Conservation (phyloP, 1,284 basidiomycete species). For the Nidula niveotomentosa region DNA sequence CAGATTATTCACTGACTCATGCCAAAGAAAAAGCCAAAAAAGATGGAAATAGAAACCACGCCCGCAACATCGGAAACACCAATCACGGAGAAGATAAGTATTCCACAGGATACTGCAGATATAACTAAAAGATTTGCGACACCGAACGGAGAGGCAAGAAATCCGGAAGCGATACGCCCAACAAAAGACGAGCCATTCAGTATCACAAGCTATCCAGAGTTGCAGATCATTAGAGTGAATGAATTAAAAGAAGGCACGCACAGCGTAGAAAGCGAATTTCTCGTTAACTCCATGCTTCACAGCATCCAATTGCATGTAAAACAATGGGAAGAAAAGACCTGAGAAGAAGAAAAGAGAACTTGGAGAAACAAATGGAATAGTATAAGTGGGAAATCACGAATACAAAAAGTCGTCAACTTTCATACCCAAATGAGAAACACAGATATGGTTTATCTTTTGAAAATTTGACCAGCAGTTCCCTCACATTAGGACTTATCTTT, state of each 20-base stretch:
- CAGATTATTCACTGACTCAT: constrained; percentile 4
- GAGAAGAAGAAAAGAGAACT: constrained; percentile 6
- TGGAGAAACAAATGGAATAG: not conserved
- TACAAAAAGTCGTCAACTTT: not conserved
- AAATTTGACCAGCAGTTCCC: constrained; percentile 5
- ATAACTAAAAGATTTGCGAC: constrained; percentile 11
- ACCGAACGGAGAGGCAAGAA: constrained; percentile 8
- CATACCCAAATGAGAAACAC: not conserved
- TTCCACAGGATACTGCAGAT: constrained; percentile 6
- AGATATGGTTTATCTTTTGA: not conserved
- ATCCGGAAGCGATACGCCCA: constrained; percentile 8
- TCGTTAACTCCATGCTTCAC: constrained; percentile 18
- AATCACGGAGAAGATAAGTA: constrained; percentile 10
- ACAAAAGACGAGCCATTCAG: constrained; percentile 13
- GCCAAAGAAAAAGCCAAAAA: constrained; percentile 15
- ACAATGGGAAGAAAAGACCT: constrained; percentile 25
- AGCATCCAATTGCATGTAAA: constrained; percentile 29
- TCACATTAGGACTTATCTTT: constrained; percentile 4
- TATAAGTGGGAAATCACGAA: not conserved
- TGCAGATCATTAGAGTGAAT: not conserved
- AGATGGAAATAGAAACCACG: constrained; percentile 6
- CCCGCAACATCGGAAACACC: constrained; percentile 6
- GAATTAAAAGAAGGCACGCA: constrained; percentile 8
- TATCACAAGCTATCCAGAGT: constrained; percentile 11
- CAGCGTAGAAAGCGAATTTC: constrained; percentile 26